Percentiles rank a stretch among this genome's conserved stretches.
Evolutionary conservation across 805 yeast species (phyloP).

Genomic region (Candida dendrica): DNA sequence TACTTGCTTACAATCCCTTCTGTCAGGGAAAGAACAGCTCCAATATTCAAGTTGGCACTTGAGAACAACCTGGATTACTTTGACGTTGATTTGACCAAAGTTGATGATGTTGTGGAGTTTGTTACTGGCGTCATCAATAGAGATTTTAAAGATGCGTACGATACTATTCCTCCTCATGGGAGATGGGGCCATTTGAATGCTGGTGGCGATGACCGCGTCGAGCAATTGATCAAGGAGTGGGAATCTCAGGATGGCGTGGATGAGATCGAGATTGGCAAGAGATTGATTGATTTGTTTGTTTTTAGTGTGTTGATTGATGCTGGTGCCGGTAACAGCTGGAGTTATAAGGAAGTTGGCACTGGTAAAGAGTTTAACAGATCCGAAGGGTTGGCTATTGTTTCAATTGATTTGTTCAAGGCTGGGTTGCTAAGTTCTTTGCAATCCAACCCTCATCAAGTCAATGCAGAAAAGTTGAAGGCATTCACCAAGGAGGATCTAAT

Average conservation of each 20-base stretch:
- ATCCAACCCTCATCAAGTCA: slow-evolving; percentile 32
- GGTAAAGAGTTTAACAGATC: slow-evolving; percentile 34
- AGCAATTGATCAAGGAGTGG: slow-evolving; percentile 34
- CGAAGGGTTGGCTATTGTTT: slow-evolving; percentile 61
- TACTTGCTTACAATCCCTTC: slow-evolving; percentile 45
- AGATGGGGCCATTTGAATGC: slow-evolving; percentile 61
- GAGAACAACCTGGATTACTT: slow-evolving; percentile 32
- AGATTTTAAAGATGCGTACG: slow-evolving; percentile 37
- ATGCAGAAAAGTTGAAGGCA: slow-evolving; percentile 31
- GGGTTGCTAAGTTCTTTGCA: slow-evolving; percentile 38
- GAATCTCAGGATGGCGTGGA: slow-evolving; percentile 20
- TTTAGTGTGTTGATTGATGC: slow-evolving; percentile 61
- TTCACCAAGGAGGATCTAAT: slow-evolving; percentile 30
- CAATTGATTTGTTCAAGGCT: slow-evolving; percentile 42
- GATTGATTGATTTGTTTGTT: slow-evolving; percentile 49
- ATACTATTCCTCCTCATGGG: slow-evolving; percentile 56
- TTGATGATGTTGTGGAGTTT: slow-evolving; percentile 37
- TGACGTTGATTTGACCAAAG: slow-evolving; percentile 35
- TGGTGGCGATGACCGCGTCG: slow-evolving; percentile 38
- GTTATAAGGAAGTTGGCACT: slow-evolving; percentile 31
- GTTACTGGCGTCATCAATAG: slow-evolving; percentile 33
- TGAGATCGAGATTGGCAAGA: slow-evolving; percentile 41
- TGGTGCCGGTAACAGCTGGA: slow-evolving; percentile 61
- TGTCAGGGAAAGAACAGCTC: slow-evolving; percentile 44
- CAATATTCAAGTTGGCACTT: slow-evolving; percentile 35